These are phyloP conservation scores for Fusarium mexicanum DNA, from an alignment of 2,329 filamentous ascomycete genomes.

Conservation along the genomic window DNA sequence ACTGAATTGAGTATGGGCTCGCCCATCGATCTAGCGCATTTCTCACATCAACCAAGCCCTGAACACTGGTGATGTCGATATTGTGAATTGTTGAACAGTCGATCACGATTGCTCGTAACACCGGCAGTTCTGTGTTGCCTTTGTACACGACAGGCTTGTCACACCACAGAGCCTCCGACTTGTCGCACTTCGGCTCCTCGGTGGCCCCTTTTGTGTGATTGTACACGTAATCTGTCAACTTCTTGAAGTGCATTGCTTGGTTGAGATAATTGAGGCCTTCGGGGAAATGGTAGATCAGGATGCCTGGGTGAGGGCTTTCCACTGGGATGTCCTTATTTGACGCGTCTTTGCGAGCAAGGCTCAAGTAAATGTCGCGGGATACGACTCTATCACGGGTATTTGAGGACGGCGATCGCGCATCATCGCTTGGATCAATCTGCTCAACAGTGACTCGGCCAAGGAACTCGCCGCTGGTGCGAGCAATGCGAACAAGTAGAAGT, in stretches of 20 bases:
- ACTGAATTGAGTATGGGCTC: conserved; percentile 57
- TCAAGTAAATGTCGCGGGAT: conserved; percentile 52
- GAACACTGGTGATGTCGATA: conserved; percentile 66
- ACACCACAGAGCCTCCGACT: conserved; percentile 64
- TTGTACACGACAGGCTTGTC: conserved; percentile 48
- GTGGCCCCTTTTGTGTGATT: conserved; percentile 52
- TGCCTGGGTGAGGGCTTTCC: conserved; percentile 56
- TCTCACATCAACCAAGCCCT: conserved; percentile 65
- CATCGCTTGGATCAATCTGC: conserved; percentile 11
- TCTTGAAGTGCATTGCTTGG: conserved; percentile 58
- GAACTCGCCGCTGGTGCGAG: conserved; percentile 59
- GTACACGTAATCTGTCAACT: conserved; percentile 41
- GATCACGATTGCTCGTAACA: conserved; percentile 63
- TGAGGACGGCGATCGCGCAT: background rate
- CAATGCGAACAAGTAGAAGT: conserved; percentile 57
- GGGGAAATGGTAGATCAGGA: conserved; percentile 62
- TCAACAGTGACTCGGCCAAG: conserved; percentile 51
- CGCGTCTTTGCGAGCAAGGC: conserved; percentile 53
- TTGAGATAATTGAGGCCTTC: conserved; percentile 65
- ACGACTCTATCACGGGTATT: background rate
- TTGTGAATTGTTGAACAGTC: conserved; percentile 67
- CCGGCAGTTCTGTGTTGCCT: conserved; percentile 48
- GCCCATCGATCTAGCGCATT: conserved; percentile 64
- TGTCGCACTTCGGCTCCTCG: conserved; percentile 46
- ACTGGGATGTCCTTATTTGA: conserved; percentile 57